Conservation (phyloP, 331 rosid species). For the Erythrophleum ivorense region DNA sequence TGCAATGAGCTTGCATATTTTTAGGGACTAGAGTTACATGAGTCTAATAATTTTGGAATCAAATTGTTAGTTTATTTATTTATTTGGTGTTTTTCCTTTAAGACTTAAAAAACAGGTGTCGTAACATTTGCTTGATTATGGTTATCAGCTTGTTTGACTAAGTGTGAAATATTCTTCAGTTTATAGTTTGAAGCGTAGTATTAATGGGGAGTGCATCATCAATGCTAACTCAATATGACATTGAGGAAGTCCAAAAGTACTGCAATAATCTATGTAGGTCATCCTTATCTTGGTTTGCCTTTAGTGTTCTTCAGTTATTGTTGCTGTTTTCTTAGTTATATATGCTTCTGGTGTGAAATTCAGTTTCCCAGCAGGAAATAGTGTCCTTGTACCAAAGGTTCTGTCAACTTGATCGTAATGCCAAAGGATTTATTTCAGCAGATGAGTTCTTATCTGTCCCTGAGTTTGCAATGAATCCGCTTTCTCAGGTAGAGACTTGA, state of each 20-base stretch:
- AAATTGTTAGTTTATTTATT: no score
- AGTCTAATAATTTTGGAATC: background rate
- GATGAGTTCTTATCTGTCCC: slow-evolving; percentile 96
- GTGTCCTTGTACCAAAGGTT: slow-evolving; percentile 81
- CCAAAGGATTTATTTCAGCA: slow-evolving; percentile 86
- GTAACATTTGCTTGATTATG: no score
- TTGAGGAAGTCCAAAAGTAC: slow-evolving; percentile 89
- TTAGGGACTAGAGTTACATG: background rate
- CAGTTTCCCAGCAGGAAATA: slow-evolving; percentile 94
- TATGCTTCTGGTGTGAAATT: slow-evolving; percentile 39
- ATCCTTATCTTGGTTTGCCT: background rate
- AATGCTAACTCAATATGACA: slow-evolving; percentile 89
- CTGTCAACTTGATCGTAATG: slow-evolving; percentile 92
- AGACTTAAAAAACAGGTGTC: no score
- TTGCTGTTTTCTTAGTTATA: slow-evolving; percentile 21
- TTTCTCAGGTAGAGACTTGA: slow-evolving; percentile 70
- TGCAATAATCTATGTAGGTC: slow-evolving; percentile 70
- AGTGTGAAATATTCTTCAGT: slow-evolving; percentile 13
- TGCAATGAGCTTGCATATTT: background rate
- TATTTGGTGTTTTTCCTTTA: no score
- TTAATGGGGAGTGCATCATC: slow-evolving; percentile 85
- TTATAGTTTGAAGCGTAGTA: slow-evolving; percentile 32
- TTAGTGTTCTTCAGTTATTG: background rate
- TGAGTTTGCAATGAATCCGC: slow-evolving; percentile 92
- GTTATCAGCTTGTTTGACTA: background rate